Conservation (phyloP, 345 rosid species). For the Gossypium ekmanianum region DNA sequence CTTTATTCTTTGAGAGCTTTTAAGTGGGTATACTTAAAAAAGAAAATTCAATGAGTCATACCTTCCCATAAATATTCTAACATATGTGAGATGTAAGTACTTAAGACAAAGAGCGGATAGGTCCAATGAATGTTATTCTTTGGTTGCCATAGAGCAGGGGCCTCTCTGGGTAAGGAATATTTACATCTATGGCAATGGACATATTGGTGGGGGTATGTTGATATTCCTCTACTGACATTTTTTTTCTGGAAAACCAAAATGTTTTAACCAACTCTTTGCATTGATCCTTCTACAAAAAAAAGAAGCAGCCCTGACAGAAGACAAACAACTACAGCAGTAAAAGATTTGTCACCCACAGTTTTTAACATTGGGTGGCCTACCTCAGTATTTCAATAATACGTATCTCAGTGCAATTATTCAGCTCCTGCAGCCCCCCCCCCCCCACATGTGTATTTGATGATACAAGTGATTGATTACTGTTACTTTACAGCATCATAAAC, state of each 20-base stretch:
- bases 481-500: constrained; percentile 2
- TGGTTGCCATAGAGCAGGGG: neutral
- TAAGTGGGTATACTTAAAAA: no score
- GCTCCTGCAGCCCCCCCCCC: neutral
- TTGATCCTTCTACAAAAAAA: neutral
- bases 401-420: constrained; percentile 11
- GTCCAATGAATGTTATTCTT: constrained; percentile 1
- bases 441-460: constrained; percentile 8
- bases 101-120: no score
- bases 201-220: constrained; percentile 2
- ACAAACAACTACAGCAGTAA: neutral
- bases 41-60: no score
- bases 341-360: neutral
- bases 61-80: no score
- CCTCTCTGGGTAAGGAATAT: neutral
- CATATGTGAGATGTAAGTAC: no score
- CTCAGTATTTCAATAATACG: neutral
- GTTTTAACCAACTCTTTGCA: neutral
- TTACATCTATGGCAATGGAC: constrained; percentile 11
- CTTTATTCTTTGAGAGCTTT: no score
- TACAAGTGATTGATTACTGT: constrained; percentile 10
- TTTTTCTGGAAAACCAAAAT: constrained; percentile 6
- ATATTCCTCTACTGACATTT: neutral
- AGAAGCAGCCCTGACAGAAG: neutral
- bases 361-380: neutral